Evolutionary conservation across 305 asterid species (phyloP), one percentile per base, ranked within the genome.

Genomic region (Lippia alba): DNA sequence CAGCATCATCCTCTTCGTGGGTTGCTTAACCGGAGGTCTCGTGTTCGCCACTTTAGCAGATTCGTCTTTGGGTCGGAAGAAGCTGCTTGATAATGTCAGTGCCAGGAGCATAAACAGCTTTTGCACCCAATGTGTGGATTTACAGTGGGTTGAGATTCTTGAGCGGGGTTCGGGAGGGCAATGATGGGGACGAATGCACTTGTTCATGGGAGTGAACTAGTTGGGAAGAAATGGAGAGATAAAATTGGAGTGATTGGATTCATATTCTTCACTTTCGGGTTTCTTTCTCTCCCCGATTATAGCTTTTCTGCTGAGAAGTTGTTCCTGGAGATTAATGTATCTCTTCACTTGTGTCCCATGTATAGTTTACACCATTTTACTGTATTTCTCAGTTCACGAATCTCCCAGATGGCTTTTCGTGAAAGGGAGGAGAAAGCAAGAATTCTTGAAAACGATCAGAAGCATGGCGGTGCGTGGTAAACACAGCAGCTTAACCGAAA

Each of bases 331-430:
- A 54, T 49, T 62, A 1, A 49, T 87, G 5, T 87, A 87, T 33
- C 63, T 85, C 49, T 69, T 64, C 56, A n/a, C n/a, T n/a, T n/a
- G n/a, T n/a, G n/a, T n/a, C n/a, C n/a, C n/a, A n/a, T n/a, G n/a
- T n/a, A n/a, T 77, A 4, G 8, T 82, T 10, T 82, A 87, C 71
- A 72, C 85, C 1, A 4, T 83, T 0, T 11, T 80, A 2, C 70
- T 83, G 33, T 66, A 74, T 16, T 74, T 78, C 24, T 64, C 45
- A 5, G 89, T 69, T 17, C 16, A 33, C 1, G 91, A 87, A 44
- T 85, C 94, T 1, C 87, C 94, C 9, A 73, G 84, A 36, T 85
- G 91, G 89, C 75, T 83, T 30, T 79, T 74, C 40, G 15, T 81
- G 12, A 61, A 56, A 50, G 80, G n/a, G n/a, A n/a, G 82, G 2